A percentile compares a stretch with the other conserved stretches of the same genome.
phyloP scores from a whole-genome alignment of 306 rosid genomes.

The Potentilla sterilis region DNA sequence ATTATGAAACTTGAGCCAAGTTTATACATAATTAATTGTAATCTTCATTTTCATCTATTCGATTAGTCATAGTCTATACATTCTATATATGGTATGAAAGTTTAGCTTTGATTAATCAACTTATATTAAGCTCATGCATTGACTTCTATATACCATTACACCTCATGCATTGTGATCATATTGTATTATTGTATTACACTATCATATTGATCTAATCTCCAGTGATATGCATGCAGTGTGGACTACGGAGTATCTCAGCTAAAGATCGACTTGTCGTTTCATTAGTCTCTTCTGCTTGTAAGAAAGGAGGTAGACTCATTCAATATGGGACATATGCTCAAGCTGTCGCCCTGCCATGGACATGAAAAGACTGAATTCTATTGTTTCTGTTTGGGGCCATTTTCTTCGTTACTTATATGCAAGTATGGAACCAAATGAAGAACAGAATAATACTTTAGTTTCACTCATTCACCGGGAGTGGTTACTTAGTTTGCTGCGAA shows the following conservation, averaged over 20 bases:
- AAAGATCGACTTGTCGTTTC: constrained; percentile 30
- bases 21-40: background rate
- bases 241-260: background rate
- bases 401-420: background rate
- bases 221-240: background rate
- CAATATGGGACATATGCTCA: constrained; percentile 25
- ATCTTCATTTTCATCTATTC: background rate
- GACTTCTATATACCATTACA: background rate
- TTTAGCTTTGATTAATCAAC: background rate
- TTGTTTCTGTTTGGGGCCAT: constrained; percentile 15
- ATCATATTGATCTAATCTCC: background rate
- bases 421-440: background rate
- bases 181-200: background rate
- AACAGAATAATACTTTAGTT: background rate
- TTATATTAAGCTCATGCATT: background rate
- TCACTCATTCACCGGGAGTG: constrained; percentile 20
- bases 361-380: constrained; percentile 27
- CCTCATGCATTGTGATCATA: background rate
- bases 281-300: constrained; percentile 25
- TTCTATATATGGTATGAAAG: background rate
- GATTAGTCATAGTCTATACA: background rate
- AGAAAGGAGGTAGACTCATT: constrained; percentile 17
- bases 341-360: constrained; percentile 29
- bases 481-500: constrained; percentile 38
- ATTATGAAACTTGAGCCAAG: background rate